Conservation (phyloP, 106 monocot species). For the Dendrobium catenatum region DNA sequence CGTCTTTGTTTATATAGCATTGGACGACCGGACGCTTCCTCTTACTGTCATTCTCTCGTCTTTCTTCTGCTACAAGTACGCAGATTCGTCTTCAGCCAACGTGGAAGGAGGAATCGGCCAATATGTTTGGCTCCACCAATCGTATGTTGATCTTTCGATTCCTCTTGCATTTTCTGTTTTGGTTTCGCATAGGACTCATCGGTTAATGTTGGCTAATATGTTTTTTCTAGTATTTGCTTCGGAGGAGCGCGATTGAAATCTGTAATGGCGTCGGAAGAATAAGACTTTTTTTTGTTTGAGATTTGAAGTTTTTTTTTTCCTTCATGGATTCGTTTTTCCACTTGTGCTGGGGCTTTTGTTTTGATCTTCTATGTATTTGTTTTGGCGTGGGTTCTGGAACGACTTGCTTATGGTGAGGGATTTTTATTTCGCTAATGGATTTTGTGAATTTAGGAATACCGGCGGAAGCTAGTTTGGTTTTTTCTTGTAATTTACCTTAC, state of each 20-base stretch:
- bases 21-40: neutral
- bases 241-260: neutral
- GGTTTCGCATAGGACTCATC: neutral
- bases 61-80: neutral
- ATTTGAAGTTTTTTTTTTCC: neutral
- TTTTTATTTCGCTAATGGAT: neutral
- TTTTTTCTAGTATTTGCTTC: neutral
- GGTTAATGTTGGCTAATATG: neutral
- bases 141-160: slow-evolving; percentile 28
- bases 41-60: neutral
- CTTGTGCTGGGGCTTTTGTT: neutral
- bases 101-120: slow-evolving; percentile 8
- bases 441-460: neutral
- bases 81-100: slow-evolving; percentile 1
- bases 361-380: neutral
- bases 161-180: neutral
- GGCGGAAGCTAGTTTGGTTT: neutral
- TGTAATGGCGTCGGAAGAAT: neutral
- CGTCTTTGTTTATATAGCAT: neutral
- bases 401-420: neutral
- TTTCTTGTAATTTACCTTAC: neutral
- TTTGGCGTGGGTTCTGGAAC: neutral
- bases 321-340: neutral
- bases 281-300: neutral
- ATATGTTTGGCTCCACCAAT: slow-evolving; percentile 53